Evolutionary conservation across 176 grass and related monocot species (phyloP), one percentile per base, ranked within the genome.

Genomic region (Oryza nivara): DNA sequence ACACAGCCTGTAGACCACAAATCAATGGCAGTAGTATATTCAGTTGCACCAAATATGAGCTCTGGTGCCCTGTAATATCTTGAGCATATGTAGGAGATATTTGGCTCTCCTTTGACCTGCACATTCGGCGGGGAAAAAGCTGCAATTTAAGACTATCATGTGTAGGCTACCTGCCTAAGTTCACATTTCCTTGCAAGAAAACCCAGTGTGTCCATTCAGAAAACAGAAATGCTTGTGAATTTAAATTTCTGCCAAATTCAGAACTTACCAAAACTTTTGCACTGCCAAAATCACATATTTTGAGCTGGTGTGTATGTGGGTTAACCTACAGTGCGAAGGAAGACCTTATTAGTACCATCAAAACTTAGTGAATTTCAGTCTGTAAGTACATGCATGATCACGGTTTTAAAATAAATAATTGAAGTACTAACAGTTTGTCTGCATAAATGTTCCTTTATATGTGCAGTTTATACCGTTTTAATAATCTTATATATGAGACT

Each of bases 1-100:
- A 98, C 96, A 93, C 93, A 98, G 34, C 96, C 93, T 61, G 96
- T 92, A 56, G 96, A 98, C 96, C 96, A 95, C 77, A 98, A 82
- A 80, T 98, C 96, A 85, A 95, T 98, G 78, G 95, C 91, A 25
- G 91, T 93, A 77, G 92, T 97, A 92, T 97, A 97, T 84, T 95
- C 95, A 6, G 91, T 97, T 74, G 95, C 95, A 77, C 96, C 91
- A 87, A 98, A 98, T 87, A 98, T 98, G 38, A 98, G 93, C 86
- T 98, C 95, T 68, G 96, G 96, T 80, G 96, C 96, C 46, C 96
- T 89, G 67, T 98, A 98, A 85, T 98, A 98, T 87, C 96, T 98
- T 67, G 96, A 98, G 73, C 96, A 98, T 95, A 95, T 98, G 80
- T 95, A 98, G 23, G 96, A 98, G 70, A 98, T 98, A 91, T 98